Base-by-base conservation (phyloP, 1,284 basidiomycete species). In the Salmacisia buchloeana region DNA sequence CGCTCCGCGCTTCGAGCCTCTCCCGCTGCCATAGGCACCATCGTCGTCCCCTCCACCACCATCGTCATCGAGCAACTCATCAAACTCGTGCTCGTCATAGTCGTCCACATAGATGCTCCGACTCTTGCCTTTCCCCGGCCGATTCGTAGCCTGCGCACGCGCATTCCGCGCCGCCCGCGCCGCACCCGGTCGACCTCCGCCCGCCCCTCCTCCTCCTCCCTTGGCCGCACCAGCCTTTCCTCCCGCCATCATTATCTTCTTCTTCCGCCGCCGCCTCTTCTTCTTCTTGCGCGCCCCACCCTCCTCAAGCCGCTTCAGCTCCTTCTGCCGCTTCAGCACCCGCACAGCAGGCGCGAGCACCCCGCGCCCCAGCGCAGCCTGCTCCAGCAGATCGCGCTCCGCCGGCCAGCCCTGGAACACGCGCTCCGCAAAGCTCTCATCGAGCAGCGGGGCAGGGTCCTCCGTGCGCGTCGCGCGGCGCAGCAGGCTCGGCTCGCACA, bases 341-440 rank as follows among this genome's bases (percentile, higher is more conserved):
- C 49, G 23, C 3, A 54, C 27, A 31, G 49, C 49, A 33, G 49
- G 49, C 29, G 49, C 49, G 27, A 54, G 49, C 31, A 54, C 27
- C 12, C 49, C 49, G 9, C 49, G 49, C 27, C 49, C 49, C 27
- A 54, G 29, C 15, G 49, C 49, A 33, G 49, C 49, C 29, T 54
- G 49, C 29, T 54, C 69, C 1, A 77, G 66, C 5, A 74, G 62
- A 41, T 76, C 71, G 45, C 70, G 70, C 34, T 72, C 70, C 10
- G 71, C 76, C 3, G 73, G 69, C 33, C 69, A 59, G 46, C 75
- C 76, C 60, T 78, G 75, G 66, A 73, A 78, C 62, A 78, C 76
- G 4, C 74, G 75, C 60, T 78, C 76, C 2, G 74, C 74, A 43
- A 69, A 70, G 59, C 70, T 69, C 62, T 76, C 75, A 69, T 78